Evolutionary conservation across 768 basidiomycete species (phyloP), one percentile per base, ranked within the genome.

Genomic region (Chlorophyllum brunneum): DNA sequence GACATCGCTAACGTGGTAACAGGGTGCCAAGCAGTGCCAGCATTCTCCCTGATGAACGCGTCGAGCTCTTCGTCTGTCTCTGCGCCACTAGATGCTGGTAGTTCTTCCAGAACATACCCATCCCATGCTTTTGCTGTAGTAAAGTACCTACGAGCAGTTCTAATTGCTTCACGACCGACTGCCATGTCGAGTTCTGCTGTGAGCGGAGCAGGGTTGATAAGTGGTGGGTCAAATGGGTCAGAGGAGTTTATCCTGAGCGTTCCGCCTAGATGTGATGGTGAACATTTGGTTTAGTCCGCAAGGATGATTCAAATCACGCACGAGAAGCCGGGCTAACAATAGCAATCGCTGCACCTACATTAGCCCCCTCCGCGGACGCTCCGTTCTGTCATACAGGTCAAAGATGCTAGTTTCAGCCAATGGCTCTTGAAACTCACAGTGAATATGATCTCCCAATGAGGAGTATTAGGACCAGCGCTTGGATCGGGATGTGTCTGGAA

Each of bases 381-480:
- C 38, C 36, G 16, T 54, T 31, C 54, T 56, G 22, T 7, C 9
- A 6, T 15, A 9, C 15, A 26, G 8, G 33, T 29, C 30, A 18
- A n/a, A 16, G 20, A 16, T 26, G 4, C 22, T 18, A 26, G 2
- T 33, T 2, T 42, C 6, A 30, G 37, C 3, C 16, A n/a, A 8
- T n/a, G 30, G 26, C 7, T 18, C 3, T 26, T 22, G 18, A 47
- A 5, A 24, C 38, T n/a, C 29, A 53, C 46, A 31, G 15, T 27
- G 5, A 33, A 10, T 16, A 45, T 27, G 2, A 63, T 29, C 51
- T 66, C 64, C 23, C 51, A 55, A 46, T 65, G 67, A 26, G 64
- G 57, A 0, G 63, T 37, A 29, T 41, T 37, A 15, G 54, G 50
- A 1, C 65, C 65, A 2, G 63, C 56, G 5, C 62, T 51, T 5